Conservation (phyloP, 306 rosid species). For the Vigna trinervia region DNA sequence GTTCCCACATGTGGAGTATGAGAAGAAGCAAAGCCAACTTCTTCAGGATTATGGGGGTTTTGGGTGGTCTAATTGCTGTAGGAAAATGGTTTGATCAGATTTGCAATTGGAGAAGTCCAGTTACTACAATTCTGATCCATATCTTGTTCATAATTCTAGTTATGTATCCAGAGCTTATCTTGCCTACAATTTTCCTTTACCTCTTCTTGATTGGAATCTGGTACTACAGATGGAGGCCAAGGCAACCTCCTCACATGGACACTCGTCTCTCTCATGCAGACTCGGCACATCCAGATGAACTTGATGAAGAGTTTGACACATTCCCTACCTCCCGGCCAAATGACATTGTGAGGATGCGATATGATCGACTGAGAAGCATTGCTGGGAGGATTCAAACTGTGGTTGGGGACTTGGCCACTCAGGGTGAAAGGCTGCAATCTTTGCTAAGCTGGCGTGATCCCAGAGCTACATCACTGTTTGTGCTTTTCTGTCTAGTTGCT, state of each 20-base stretch:
- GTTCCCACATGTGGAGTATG: slow-evolving; percentile 99
- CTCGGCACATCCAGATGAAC: slow-evolving; percentile 87
- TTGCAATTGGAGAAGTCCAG: slow-evolving; percentile 94
- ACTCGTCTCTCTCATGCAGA: slow-evolving; percentile 93
- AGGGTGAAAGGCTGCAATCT: slow-evolving; percentile 96
- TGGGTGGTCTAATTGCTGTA: slow-evolving; percentile 84
- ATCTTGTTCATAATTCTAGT: slow-evolving; percentile 87
- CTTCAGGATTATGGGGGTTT: slow-evolving; percentile 88
- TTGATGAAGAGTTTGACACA: slow-evolving; percentile 91
- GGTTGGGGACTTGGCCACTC: slow-evolving; percentile 96
- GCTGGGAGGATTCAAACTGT: slow-evolving; percentile 97
- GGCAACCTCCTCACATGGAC: slow-evolving; percentile 99
- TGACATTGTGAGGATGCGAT: slow-evolving; percentile 89
- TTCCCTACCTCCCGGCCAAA: slow-evolving; percentile 81
- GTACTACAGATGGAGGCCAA: slow-evolving; percentile 96
- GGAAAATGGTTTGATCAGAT: slow-evolving; percentile 99
- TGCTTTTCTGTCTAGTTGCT: slow-evolving; percentile 84
- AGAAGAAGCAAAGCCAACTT: slow-evolving; percentile 97
- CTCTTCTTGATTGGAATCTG: slow-evolving; percentile 96
- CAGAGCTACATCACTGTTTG: slow-evolving; percentile 87
- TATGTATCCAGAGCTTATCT: slow-evolving; percentile 94
- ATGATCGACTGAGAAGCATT: slow-evolving; percentile 90
- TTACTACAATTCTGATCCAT: slow-evolving; percentile 87
- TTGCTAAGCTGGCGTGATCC: slow-evolving; percentile 98
- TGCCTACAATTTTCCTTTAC: slow-evolving; percentile 93